Base-by-base conservation (phyloP, 2,329 filamentous ascomycete species). In the Leptosphaerulina australis region DNA sequence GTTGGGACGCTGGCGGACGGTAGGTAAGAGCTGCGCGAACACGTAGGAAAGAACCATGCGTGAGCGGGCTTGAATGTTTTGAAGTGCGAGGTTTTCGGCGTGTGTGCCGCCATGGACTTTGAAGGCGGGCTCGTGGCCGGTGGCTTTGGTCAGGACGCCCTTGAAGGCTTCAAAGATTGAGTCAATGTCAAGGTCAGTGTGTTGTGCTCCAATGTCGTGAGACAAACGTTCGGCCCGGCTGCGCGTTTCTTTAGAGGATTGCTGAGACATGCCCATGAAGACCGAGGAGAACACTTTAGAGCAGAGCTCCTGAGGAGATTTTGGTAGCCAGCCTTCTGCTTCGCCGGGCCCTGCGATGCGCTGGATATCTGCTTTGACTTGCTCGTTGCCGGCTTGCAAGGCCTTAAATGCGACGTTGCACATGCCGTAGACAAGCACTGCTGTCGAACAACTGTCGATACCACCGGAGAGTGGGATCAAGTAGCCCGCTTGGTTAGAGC, bases 121-220 rank as follows among this genome's bases (percentile, higher is more conserved):
- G 74, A 84, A 86, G 17, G 74, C 78, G 3, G 84, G 82, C 14
- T 81, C 77, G 59, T 88, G 90, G 30, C 76, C 76, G 1, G 84
- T 83, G 0, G 83, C 79, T 2, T 77, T 69, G 0, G 79, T 77
- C 45, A 91, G 77, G 1, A 91, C 72, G 33, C 78, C 79, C 58
- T 81, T 83, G 41, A 85, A 75, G 0, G 86, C 81, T 15, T 81
- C 76, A 53, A 85, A 84, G 7, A 86, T 79, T 1, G 79, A 78
- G 64, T 93, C 90, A 48, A 93, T 91, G 62, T 91, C 83, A 34
- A 91, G 76, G 22, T 53, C 50, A 3, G 83, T 78, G 66, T 94
- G 90, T 63, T 91, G 86, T 12, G 82, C 78, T 3, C 88, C 89
- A 43, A 93, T 90, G 4, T 76, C 78, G 3, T 76, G 65, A 1